phyloP scores from a whole-genome alignment of 768 basidiomycete genomes.

The Boletus bicolor region DNA sequence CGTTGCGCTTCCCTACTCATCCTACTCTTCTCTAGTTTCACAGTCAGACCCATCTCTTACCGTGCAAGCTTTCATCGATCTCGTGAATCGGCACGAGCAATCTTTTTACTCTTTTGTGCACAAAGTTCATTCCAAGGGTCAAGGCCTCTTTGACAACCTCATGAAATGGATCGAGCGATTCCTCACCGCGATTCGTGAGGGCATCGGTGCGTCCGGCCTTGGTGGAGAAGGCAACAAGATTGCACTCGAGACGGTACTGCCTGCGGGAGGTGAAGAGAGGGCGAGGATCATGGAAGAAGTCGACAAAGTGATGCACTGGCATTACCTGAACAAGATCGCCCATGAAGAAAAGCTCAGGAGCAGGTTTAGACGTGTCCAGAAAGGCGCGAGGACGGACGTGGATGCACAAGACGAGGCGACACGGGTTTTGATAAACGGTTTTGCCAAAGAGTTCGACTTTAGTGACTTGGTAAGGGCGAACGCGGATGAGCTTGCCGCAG shows the following conservation, averaged over 20 bases:
- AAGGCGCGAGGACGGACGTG: slow-evolving; percentile 41
- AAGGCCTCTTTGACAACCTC: slow-evolving; percentile 86
- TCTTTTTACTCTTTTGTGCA: slow-evolving; percentile 96
- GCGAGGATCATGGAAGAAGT: slow-evolving; percentile 76
- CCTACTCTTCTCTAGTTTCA: slow-evolving; percentile 47
- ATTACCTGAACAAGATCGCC: slow-evolving; percentile 90
- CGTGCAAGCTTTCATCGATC: slow-evolving; percentile 90
- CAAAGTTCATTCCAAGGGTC: slow-evolving; percentile 97
- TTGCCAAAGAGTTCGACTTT: slow-evolving; percentile 80
- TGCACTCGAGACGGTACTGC: slow-evolving; percentile 87
- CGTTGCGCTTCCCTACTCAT: background rate
- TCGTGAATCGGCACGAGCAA: slow-evolving; percentile 92
- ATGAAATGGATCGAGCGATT: slow-evolving; percentile 98
- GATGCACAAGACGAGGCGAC: slow-evolving; percentile 80
- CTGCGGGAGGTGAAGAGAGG: slow-evolving; percentile 78
- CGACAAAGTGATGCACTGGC: slow-evolving; percentile 85
- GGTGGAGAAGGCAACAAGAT: slow-evolving; percentile 34
- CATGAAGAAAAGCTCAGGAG: slow-evolving; percentile 91
- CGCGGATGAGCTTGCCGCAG: slow-evolving; percentile 76
- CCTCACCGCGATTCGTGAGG: slow-evolving; percentile 85
- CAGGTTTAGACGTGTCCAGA: slow-evolving; percentile 66
- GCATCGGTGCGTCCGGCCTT: slow-evolving; percentile 50
- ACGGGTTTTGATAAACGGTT: slow-evolving; percentile 71
- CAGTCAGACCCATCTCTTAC: slow-evolving; percentile 81
- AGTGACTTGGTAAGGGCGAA: slow-evolving; percentile 76